Evolutionary conservation across 768 basidiomycete species (phyloP).

Genomic region (Boletus fagicola): DNA sequence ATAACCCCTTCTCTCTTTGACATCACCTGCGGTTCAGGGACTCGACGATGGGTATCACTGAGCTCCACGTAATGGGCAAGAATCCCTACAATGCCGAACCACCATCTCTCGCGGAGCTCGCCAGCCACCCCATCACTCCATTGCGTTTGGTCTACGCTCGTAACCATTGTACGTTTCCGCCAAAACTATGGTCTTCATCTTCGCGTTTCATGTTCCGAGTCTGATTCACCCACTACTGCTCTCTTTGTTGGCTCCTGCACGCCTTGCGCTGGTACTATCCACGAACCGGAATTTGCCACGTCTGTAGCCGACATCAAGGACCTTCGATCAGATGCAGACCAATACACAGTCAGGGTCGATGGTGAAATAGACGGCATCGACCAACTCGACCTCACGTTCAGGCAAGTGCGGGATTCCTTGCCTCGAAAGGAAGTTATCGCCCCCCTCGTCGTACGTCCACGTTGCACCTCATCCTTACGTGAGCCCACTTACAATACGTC

Average conservation of each 20-base stretch:
- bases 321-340: conserved; percentile 17
- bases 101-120: conserved; percentile 53
- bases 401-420: conserved; percentile 16
- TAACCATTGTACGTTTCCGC: conserved; percentile 63
- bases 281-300: neutral
- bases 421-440: conserved; percentile 41
- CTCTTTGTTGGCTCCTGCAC: neutral
- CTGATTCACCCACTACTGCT: neutral
- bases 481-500: neutral
- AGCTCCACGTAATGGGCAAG: conserved; percentile 23
- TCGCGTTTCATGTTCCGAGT: neutral
- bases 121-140: conserved; percentile 48
- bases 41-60: conserved; percentile 21
- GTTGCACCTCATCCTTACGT: neutral
- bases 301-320: conserved; percentile 29
- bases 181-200: neutral
- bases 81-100: conserved; percentile 75
- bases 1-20: neutral
- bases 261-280: neutral
- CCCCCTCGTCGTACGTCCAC: conserved; percentile 49
- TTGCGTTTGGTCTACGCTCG: conserved; percentile 65
- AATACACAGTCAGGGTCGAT: conserved; percentile 30
- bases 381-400: conserved; percentile 20
- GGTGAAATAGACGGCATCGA: conserved; percentile 21
- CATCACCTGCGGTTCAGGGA: neutral